These are phyloP conservation scores for Dictyostelium purpureum DNA, from an alignment of 78 protist species.

Conservation along the genomic window DNA sequence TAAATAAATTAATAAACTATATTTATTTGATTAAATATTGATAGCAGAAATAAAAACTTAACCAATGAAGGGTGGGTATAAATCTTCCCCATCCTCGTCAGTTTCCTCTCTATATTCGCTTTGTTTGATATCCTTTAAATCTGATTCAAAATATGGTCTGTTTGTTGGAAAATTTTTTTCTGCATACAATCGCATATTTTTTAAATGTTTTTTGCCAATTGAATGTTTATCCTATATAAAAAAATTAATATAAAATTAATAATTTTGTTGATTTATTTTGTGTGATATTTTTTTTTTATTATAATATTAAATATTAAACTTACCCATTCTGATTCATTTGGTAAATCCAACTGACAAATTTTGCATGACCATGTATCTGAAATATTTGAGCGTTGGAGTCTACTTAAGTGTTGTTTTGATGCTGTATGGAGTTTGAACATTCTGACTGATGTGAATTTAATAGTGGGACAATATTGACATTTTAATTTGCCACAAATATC, in stretches of 20 bases:
- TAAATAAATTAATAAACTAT: too few relatives aligned
- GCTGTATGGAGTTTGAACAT: constrained; percentile 3
- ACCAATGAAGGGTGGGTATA: neutral
- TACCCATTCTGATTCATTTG: constrained; percentile 69
- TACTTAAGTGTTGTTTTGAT: neutral
- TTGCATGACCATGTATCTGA: constrained; percentile 40
- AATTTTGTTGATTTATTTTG: too few relatives aligned
- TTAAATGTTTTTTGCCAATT: constrained; percentile 23
- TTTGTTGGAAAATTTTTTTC: constrained; percentile 7
- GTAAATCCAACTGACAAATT: constrained; percentile 6
- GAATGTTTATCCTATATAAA: constrained; percentile 40
- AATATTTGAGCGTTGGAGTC: neutral
- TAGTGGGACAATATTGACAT: constrained; percentile 9
- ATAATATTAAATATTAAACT: neutral
- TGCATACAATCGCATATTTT: neutral
- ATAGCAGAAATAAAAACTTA: neutral
- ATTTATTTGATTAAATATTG: too few relatives aligned
- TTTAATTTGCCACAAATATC: constrained; percentile 13
- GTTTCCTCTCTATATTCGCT: constrained; percentile 24
- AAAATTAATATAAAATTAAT: neutral
- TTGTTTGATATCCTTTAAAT: constrained; percentile 6
- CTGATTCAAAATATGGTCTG: constrained; percentile 35
- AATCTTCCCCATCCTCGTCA: constrained; percentile 40
- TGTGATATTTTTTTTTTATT: neutral
- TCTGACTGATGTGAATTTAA: constrained; percentile 7